Conservation (phyloP, 208 protist genomes). For the Leishmania arabica region DNA sequence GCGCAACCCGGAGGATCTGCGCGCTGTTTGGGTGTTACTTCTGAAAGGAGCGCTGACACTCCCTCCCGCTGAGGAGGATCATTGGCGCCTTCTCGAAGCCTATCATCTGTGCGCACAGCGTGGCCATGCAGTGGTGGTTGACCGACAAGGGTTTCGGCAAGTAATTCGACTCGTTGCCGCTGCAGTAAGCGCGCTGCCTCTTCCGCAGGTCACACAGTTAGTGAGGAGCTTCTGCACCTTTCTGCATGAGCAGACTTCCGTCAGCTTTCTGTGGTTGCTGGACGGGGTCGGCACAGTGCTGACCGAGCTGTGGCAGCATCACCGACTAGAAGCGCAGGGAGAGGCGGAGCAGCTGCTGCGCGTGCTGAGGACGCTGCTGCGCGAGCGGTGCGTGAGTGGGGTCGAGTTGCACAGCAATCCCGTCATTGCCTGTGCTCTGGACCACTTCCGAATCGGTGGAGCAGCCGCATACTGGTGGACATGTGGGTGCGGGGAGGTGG, state of each 20-base stretch:
- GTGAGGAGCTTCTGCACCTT: slow-evolving; percentile 38
- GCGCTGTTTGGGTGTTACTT: slow-evolving; percentile 65
- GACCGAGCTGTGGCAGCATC: slow-evolving; percentile 46
- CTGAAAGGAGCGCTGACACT: slow-evolving; percentile 78
- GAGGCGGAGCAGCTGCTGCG: slow-evolving; percentile 36
- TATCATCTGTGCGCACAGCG: slow-evolving; percentile 62
- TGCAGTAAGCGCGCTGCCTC: slow-evolving; percentile 23
- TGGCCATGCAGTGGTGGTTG: slow-evolving; percentile 38
- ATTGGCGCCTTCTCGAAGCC: slow-evolving; percentile 53
- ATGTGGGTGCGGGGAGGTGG: slow-evolving; percentile 67
- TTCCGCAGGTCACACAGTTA: slow-evolving; percentile 14
- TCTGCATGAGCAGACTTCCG: slow-evolving; percentile 42
- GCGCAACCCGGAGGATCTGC: slow-evolving; percentile 40
- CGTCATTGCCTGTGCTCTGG: slow-evolving; percentile 46
- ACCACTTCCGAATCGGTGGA: slow-evolving; percentile 51
- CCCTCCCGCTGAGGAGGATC: slow-evolving; percentile 28
- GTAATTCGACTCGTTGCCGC: slow-evolving; percentile 52
- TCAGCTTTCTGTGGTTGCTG: slow-evolving; percentile 75
- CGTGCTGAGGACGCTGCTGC: slow-evolving; percentile 24
- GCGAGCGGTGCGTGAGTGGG: slow-evolving; percentile 38
- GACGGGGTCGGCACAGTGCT: slow-evolving; percentile 55
- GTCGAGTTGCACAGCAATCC: slow-evolving; percentile 58
- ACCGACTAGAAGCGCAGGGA: slow-evolving; percentile 25
- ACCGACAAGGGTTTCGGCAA: slow-evolving; percentile 62
- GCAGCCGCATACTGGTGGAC: slow-evolving; percentile 65